These are phyloP conservation scores for Hibiscus tridactylites DNA, from an alignment of 345 rosid species.

Conservation along the genomic window DNA sequence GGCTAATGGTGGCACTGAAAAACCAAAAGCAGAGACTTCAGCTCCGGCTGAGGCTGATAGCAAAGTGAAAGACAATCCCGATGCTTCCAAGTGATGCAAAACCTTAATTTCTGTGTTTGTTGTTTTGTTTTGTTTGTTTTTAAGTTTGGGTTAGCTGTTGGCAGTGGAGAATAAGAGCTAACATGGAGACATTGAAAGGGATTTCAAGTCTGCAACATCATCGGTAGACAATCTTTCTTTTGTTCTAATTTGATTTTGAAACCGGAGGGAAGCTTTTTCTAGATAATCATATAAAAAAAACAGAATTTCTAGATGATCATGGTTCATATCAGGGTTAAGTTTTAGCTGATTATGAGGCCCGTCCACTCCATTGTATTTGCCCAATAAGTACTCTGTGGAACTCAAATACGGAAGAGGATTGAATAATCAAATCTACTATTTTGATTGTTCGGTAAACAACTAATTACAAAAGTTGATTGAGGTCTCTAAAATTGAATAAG, in stretches of 20 bases:
- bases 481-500: no score
- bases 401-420: no score
- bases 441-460: no score
- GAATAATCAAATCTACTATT: no score
- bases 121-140: not conserved
- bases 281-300: no score
- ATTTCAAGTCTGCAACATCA: not conserved
- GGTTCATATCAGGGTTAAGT: no score
- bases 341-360: no score
- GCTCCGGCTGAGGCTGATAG: constrained; percentile 23
- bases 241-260: not conserved
- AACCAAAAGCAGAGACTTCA: constrained; percentile 26
- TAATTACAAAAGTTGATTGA: no score
- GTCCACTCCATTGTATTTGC: no score
- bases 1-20: constrained; percentile 22
- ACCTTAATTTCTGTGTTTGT: not conserved
- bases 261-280: not conserved
- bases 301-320: no score
- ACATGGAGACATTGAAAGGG: constrained; percentile 11
- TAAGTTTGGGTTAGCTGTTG: constrained; percentile 1
- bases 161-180: constrained; percentile 22
- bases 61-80: constrained; percentile 21
- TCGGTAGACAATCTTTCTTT: constrained; percentile 6
- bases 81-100: constrained; percentile 16
- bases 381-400: no score